These are phyloP conservation scores for Penicillium sp. DNA, from an alignment of 2,329 filamentous ascomycete genomes.

Conservation along the genomic window DNA sequence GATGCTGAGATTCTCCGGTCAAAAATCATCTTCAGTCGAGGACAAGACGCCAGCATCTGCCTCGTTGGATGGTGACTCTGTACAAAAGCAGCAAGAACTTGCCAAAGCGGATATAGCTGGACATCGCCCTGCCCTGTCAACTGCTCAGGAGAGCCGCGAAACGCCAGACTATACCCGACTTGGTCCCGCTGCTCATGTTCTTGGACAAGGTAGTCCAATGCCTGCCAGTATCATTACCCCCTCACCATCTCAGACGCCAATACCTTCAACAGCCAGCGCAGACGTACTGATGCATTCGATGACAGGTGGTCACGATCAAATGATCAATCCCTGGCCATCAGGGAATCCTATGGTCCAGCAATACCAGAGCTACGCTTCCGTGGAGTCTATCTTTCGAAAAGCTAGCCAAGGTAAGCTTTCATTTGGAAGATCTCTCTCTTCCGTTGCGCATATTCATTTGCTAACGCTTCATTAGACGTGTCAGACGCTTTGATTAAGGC, in stretches of 20 bases:
- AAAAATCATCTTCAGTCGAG: conserved; percentile 46
- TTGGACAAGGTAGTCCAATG: conserved; percentile 10
- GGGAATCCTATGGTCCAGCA: neutral
- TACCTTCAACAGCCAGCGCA: neutral
- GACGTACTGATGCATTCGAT: neutral
- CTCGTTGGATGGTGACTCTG: conserved; percentile 52
- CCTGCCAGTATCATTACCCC: conserved; percentile 2
- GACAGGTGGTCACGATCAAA: neutral
- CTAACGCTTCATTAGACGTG: conserved; percentile 33
- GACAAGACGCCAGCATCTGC: conserved; percentile 41
- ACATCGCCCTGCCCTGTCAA: conserved; percentile 27
- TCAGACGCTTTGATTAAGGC: conserved; percentile 64
- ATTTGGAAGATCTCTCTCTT: neutral
- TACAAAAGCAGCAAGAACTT: conserved; percentile 50
- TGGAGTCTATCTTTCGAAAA: conserved; percentile 42
- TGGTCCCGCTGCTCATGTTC: conserved; percentile 4
- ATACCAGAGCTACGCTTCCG: conserved; percentile 16
- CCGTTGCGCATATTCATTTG: conserved; percentile 31
- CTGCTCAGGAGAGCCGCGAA: conserved; percentile 18
- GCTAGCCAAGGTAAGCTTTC: conserved; percentile 46
- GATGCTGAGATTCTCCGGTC: conserved; percentile 65
- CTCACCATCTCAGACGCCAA: conserved; percentile 3
- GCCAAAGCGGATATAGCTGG: conserved; percentile 38
- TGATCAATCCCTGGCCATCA: neutral
- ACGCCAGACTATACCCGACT: conserved; percentile 7